phyloP scores from a whole-genome alignment of 805 yeast species.

The Saccharomycopsis olivae region DNA sequence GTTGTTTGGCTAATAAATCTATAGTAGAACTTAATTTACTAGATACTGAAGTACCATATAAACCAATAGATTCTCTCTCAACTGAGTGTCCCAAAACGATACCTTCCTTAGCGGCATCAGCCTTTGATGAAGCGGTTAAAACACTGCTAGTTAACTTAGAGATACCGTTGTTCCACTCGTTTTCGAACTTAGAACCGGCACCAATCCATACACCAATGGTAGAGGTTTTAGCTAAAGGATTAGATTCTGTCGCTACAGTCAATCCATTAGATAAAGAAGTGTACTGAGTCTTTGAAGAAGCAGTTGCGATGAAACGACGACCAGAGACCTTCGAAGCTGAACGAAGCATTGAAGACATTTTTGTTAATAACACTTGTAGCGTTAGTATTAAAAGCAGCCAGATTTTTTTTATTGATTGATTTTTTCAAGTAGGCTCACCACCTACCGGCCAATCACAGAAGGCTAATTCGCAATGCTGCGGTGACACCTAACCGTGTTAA shows the following conservation, averaged over 20 bases:
- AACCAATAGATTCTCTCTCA: slow-evolving; percentile 55
- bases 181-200: slow-evolving; percentile 75
- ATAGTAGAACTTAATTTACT: slow-evolving; percentile 44
- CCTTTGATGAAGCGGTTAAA: slow-evolving; percentile 29
- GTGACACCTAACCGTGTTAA: no score
- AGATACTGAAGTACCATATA: slow-evolving; percentile 43
- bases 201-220: slow-evolving; percentile 62
- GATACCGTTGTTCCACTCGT: slow-evolving; percentile 74
- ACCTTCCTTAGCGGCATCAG: slow-evolving; percentile 38
- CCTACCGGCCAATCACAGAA: no score
- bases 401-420: no score
- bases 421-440: no score
- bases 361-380: background rate
- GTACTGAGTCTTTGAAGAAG: slow-evolving; percentile 50
- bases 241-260: slow-evolving; percentile 58
- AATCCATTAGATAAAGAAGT: slow-evolving; percentile 68
- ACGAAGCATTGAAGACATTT: slow-evolving; percentile 14
- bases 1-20: slow-evolving; percentile 35
- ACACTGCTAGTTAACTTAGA: slow-evolving; percentile 51
- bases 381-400: no score
- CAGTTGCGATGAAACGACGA: slow-evolving; percentile 52
- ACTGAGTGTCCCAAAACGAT: slow-evolving; percentile 43
- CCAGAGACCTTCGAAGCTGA: slow-evolving; percentile 14
- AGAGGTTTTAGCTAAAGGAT: slow-evolving; percentile 43
- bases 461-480: no score